A percentile compares a stretch with the other conserved stretches of the same genome.
Evolutionary conservation across 2,329 filamentous ascomycete species (phyloP).

Genomic region (Didymella segeticola): DNA sequence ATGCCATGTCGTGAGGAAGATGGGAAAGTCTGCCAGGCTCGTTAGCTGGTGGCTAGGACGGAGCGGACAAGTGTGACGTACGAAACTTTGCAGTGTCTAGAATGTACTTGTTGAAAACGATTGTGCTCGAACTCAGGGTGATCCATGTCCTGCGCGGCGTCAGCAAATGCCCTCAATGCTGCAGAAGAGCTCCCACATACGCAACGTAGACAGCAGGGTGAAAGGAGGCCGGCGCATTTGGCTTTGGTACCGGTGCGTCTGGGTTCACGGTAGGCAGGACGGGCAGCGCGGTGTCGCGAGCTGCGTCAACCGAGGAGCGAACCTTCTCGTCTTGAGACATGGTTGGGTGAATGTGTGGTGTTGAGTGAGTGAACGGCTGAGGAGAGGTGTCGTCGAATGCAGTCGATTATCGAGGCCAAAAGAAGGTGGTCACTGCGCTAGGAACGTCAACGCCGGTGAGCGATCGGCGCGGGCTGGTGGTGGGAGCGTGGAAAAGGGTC

Average conservation of each 20-base stretch:
- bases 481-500: conserved; percentile 25
- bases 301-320: conserved; percentile 79
- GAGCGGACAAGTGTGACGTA: conserved; percentile 55
- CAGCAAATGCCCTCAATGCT: conserved; percentile 21
- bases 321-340: conserved; percentile 77
- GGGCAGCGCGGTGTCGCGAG: conserved; percentile 65
- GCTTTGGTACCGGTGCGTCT: conserved; percentile 72
- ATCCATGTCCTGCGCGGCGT: conserved; percentile 78
- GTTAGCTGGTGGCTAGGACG: conserved; percentile 36
- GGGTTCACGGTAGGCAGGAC: conserved; percentile 84
- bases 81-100: conserved; percentile 84
- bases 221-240: conserved; percentile 64
- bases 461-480: conserved; percentile 31
- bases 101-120: conserved; percentile 99
- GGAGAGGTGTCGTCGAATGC: conserved; percentile 20
- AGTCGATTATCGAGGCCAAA: conserved; percentile 23
- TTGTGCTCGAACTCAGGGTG: conserved; percentile 87
- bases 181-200: conserved; percentile 58
- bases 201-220: conserved; percentile 87
- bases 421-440: conserved; percentile 27
- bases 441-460: conserved; percentile 19
- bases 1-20: conserved; percentile 90
- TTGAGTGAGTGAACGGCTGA: conserved; percentile 29
- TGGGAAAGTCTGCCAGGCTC: conserved; percentile 47
- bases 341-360: conserved; percentile 33